Conservation (phyloP, 768 basidiomycete genomes). For the Gelatoporia subvermispora region DNA sequence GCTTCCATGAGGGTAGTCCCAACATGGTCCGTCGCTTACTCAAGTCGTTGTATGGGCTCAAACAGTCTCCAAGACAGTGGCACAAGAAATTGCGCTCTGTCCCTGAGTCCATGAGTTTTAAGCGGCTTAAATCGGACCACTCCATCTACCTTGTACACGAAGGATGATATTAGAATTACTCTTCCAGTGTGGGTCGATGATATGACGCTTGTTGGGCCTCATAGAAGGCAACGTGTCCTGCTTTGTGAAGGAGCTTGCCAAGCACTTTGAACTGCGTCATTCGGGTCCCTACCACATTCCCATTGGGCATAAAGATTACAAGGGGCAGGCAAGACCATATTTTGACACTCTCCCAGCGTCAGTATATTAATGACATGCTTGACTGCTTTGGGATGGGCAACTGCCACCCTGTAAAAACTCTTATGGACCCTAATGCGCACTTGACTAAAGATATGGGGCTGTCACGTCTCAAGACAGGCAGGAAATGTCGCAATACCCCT, state of each 20-base stretch:
- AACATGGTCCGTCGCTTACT: constrained; percentile 5
- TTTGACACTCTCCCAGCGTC: constrained; percentile 15
- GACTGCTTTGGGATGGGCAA: constrained; percentile 19
- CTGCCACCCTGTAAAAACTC: constrained; percentile 15
- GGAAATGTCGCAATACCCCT: constrained; percentile 12
- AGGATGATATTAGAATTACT: no score
- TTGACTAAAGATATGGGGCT: neutral
- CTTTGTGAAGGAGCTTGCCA: neutral
- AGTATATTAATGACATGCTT: constrained; percentile 18
- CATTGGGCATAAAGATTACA: constrained; percentile 7
- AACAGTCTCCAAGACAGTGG: constrained; percentile 36
- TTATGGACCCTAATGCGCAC: constrained; percentile 10
- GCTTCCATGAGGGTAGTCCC: constrained; percentile 13
- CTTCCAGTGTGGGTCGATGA: constrained; percentile 10
- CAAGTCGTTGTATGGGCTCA: constrained; percentile 40
- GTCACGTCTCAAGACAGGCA: neutral
- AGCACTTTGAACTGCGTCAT: constrained; percentile 2
- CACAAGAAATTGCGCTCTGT: constrained; percentile 30
- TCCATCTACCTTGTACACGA: no score
- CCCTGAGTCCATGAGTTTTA: no score
- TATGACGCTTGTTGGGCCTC: neutral
- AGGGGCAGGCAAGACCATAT: constrained; percentile 5
- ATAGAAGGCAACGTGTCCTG: neutral
- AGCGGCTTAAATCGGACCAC: no score
- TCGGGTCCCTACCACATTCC: neutral